A percentile compares a stretch with the other conserved stretches of the same genome.
These are phyloP conservation scores for Xylaria digitata DNA, from an alignment of 2,329 filamentous ascomycete species.

Conservation along the genomic window DNA sequence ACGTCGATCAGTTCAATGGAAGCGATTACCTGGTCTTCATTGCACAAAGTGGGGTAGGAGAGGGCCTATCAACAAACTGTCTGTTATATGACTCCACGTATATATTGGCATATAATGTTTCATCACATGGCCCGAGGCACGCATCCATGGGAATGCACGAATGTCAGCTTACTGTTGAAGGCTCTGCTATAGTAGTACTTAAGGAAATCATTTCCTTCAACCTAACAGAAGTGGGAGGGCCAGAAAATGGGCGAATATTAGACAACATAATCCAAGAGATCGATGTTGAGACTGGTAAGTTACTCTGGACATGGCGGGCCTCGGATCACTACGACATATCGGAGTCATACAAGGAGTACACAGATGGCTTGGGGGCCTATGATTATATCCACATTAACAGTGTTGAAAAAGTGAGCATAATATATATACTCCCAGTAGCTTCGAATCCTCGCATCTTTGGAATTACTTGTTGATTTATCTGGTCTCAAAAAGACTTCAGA, in stretches of 20 bases:
- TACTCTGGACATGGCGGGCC: conserved; percentile 39
- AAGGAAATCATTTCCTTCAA: conserved; percentile 40
- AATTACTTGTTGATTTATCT: background rate
- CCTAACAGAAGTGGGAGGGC: conserved; percentile 32
- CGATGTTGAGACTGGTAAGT: conserved; percentile 35
- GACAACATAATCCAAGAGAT: conserved; percentile 41
- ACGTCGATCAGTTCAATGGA: conserved; percentile 30
- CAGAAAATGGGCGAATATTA: conserved; percentile 29
- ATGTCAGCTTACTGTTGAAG: conserved; percentile 41
- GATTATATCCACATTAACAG: conserved; percentile 42
- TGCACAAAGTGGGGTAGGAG: conserved; percentile 14
- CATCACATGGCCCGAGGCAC: conserved; percentile 13
- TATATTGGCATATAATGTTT: conserved; percentile 40
- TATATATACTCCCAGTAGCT: too few species aligned
- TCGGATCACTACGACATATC: conserved; percentile 34
- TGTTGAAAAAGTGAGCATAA: conserved; percentile 32
- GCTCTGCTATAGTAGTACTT: conserved; percentile 42
- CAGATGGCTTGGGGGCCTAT: conserved; percentile 11
- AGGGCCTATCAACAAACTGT: conserved; percentile 31
- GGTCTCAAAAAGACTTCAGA: conserved; percentile 23
- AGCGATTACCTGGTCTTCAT: conserved; percentile 37
- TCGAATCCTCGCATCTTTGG: too few species aligned
- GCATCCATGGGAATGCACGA: conserved; percentile 42
- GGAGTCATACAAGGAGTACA: conserved; percentile 34
- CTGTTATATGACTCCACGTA: conserved; percentile 44